Conservation (phyloP, 2,329 filamentous ascomycete genomes). For the Trichoderma sp. region DNA sequence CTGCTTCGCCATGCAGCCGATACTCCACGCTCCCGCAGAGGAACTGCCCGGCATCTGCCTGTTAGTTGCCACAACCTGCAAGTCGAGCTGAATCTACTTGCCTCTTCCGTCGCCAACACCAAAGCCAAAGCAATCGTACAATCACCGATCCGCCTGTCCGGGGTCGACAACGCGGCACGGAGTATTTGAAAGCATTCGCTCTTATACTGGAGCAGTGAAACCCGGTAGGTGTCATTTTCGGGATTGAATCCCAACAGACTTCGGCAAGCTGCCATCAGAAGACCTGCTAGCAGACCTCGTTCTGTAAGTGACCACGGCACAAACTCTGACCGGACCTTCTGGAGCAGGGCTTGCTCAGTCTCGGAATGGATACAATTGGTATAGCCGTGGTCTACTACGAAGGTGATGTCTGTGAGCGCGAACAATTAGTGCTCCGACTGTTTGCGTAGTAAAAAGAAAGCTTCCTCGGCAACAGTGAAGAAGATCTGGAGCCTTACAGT, state of each 20-base stretch:
- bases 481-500: slow-evolving; percentile 6
- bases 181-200: slow-evolving; percentile 20
- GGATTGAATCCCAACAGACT: slow-evolving; percentile 10
- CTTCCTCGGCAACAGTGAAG: not conserved
- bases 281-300: slow-evolving; percentile 9
- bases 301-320: slow-evolving; percentile 25
- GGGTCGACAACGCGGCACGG: not conserved
- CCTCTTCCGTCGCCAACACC: slow-evolving; percentile 21
- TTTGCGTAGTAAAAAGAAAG: too few relatives aligned
- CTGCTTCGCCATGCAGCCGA: slow-evolving; percentile 15
- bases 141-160: not conserved
- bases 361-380: slow-evolving; percentile 16
- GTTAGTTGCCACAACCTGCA: not conserved
- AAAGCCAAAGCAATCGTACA: slow-evolving; percentile 22
- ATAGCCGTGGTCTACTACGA: slow-evolving; percentile 23
- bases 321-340: slow-evolving; percentile 15
- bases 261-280: slow-evolving; percentile 20
- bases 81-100: not conserved
- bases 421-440: not conserved
- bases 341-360: slow-evolving; percentile 10
- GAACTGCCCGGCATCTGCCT: not conserved
- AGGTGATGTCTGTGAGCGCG: slow-evolving; percentile 11
- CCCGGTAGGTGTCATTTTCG: slow-evolving; percentile 11
- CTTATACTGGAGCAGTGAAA: slow-evolving; percentile 15
- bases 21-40: slow-evolving; percentile 8